Base-by-base conservation (phyloP, 1,284 basidiomycete genomes). In the Cystobasidium slooffiae region DNA sequence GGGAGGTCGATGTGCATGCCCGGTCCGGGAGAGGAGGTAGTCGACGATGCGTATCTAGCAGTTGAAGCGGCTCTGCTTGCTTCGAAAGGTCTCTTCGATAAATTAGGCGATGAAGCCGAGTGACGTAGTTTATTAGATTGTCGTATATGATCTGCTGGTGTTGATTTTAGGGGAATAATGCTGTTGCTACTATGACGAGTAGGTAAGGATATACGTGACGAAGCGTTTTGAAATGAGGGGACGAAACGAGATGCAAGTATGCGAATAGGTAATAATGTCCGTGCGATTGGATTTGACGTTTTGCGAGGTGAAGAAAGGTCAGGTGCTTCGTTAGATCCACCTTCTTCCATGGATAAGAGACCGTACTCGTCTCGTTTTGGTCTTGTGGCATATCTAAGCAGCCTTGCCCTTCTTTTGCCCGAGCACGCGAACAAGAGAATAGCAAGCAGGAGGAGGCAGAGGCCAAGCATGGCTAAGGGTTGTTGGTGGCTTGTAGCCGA, bases 291-390 rank as follows among this genome's bases (percentile, higher is more conserved):
- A 44, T 46, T 41, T 12, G 63, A 59, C 4, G 46, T n/a, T 31
- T 73, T 73, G 41, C 70, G 62, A 46, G 70, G 70, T 6, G 70
- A 73, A 18, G 66, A 18, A 16, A 24, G 20, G 12, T 56, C 51
- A 44, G 37, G 39, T 18, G n/a, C 16, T 9, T 31, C 22, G 16
- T 39, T 43, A 1, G 43, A 22, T 8, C 59, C 69, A 16, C 70
- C 63, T 66, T 73, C 70, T 31, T 73, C 70, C 63, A 73, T 66
- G n/a, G 62, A 51, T 14, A 73, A 46, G 31, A 73, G 62, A 46
- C 70, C 70, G 44, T 73, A 73, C 8, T 73, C 70, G 39, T 73
- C 70, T 16, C 70, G 70, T 12, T 43, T 22, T 39, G 63, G 63
- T 24, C 62, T 58, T 12, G 8, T 18, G 16, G 70, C 47, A 8